Conservation (phyloP, 2,329 filamentous ascomycete species). For the Fusarium cicatricum region DNA sequence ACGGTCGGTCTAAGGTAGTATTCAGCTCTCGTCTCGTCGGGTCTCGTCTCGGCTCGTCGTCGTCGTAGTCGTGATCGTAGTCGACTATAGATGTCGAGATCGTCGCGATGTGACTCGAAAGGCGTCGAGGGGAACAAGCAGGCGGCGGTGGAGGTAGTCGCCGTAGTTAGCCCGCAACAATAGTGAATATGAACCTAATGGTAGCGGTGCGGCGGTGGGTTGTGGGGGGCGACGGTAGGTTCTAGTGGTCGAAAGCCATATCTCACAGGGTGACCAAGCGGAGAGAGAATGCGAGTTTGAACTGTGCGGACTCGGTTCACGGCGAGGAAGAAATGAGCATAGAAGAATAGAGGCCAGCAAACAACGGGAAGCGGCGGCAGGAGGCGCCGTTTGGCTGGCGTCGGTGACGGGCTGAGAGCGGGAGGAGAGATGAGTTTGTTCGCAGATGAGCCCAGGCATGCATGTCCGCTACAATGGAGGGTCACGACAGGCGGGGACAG, state of each 20-base stretch:
- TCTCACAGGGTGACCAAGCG: constrained; percentile 4
- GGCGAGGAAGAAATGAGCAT: background rate
- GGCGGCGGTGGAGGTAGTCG: constrained; percentile 39
- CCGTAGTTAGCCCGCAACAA: constrained; percentile 25
- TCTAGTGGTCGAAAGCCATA: constrained; percentile 36
- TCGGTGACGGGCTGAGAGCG: constrained; percentile 7
- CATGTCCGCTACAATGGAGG: constrained; percentile 22
- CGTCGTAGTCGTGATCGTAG: too few relatives aligned
- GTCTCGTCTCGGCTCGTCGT: too few relatives aligned
- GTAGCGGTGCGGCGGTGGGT: constrained; percentile 28
- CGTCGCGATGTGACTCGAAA: constrained; percentile 35
- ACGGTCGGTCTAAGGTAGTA: constrained; percentile 34
- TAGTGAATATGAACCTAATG: constrained; percentile 22
- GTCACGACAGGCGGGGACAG: constrained; percentile 6
- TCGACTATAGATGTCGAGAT: constrained; percentile 15
- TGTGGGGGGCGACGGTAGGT: constrained; percentile 29
- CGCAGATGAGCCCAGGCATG: constrained; percentile 19
- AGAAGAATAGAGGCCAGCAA: background rate
- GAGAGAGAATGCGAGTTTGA: constrained; percentile 5
- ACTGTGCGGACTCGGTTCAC: background rate
- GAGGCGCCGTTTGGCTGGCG: background rate
- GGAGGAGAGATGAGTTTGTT: constrained; percentile 17
- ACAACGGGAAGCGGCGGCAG: background rate
- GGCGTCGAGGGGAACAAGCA: constrained; percentile 37
- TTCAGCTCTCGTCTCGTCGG: constrained; percentile 11